Evolutionary conservation across 345 rosid species (phyloP), one percentile per base, ranked within the genome.

Genomic region (Anacardium occidentale): DNA sequence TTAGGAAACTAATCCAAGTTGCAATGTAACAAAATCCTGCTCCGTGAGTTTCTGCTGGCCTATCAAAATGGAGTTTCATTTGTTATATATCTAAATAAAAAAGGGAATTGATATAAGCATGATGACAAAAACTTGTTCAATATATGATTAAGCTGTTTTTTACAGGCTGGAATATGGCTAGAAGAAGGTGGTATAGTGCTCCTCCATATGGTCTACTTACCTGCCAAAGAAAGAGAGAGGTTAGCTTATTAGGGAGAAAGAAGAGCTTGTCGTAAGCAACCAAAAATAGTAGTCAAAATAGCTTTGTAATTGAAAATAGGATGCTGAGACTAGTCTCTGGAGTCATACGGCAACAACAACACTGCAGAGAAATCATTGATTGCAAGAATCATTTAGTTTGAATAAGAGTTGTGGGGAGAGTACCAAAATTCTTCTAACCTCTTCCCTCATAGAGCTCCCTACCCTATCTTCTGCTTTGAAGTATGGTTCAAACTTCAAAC

Each of bases 351-450:
- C 62, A 57, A 24, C 12, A 10, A 22, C 0, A 24, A 25, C 7
- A 14, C 22, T 6, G n/a, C 29, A 3, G 6, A 18, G 32, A 34
- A 45, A 26, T 22, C 5, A 13, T 9, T 66, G 58, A 52, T 52
- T 51, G 59, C 11, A 45, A 47, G 14, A 14, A 0, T 67, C 32
- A 9, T n/a, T 8, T 13, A 25, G 22, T 18, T 18, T 10, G 45
- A 4, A 50, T 2, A 59, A 37, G 15, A 7, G 18, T 8, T 54
- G 2, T 0, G 1, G 29, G 66, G 34, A 63, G 73, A 79, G 75
- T 57, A 64, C 68, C 63, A 69, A 74, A 74, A 80, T 82, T 70
- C 61, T 26, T 58, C 51, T 79, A 77, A 66, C 21, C 64, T 58
- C 75, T 34, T 20, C 54, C 68, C 68, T 72, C 65, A 62, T 14